Evolutionary conservation across 306 rosid species (phyloP).

Genomic region (Carpinus fangiana): DNA sequence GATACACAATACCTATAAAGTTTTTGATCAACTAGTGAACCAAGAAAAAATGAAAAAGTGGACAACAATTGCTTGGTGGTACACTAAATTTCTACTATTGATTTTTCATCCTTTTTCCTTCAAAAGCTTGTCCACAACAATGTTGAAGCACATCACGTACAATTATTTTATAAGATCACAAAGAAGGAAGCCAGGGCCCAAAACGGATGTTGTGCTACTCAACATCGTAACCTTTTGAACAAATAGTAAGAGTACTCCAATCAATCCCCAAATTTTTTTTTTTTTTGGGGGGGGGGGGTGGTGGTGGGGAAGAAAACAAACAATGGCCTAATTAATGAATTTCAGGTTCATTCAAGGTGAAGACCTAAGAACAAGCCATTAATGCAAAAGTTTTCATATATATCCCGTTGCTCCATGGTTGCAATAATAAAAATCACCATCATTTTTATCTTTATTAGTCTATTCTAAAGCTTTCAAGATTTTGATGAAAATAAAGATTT

Average conservation of each 20-base stretch:
- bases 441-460: neutral
- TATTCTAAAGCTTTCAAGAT: neutral
- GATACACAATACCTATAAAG: neutral
- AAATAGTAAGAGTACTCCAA: neutral
- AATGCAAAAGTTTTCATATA: neutral
- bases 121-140: neutral
- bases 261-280: neutral
- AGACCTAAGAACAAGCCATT: no score
- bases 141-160: neutral
- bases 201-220: neutral
- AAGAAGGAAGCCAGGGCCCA: neutral
- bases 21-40: neutral
- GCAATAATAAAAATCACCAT: neutral
- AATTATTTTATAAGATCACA: neutral
- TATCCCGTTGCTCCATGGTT: neutral
- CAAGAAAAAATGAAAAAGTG: neutral
- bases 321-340: no score
- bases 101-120: neutral
- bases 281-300: no score
- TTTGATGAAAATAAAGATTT: neutral
- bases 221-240: neutral
- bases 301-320: no score
- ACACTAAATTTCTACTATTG: neutral
- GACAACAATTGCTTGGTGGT: neutral
- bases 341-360: no score